A percentile compares a stretch with the other conserved stretches of the same genome.
phyloP scores from a whole-genome alignment of 2,329 filamentous ascomycete species.

The Fusarium camptoceras region DNA sequence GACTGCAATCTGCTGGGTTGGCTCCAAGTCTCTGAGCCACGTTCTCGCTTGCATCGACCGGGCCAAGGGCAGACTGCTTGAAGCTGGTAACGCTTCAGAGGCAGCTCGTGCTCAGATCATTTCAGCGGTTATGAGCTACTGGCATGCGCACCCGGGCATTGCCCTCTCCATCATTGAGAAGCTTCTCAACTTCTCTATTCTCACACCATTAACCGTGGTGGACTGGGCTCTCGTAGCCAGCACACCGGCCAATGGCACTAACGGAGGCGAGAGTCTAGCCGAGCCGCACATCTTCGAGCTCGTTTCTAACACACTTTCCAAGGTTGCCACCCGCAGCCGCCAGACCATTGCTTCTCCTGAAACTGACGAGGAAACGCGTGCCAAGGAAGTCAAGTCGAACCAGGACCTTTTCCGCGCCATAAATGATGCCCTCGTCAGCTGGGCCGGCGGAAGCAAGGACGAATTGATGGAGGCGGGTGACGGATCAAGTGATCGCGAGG shows the following conservation, averaged over 20 bases:
- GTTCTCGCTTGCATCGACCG: conserved; percentile 96
- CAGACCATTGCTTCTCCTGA: conserved; percentile 77
- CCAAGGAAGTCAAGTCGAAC: conserved; percentile 78
- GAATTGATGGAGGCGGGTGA: conserved; percentile 77
- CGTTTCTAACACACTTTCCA: conserved; percentile 86
- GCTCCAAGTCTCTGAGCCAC: conserved; percentile 95
- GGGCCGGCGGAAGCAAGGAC: conserved; percentile 80
- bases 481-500: conserved; percentile 67
- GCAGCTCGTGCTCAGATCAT: conserved; percentile 88
- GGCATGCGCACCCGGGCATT: conserved; percentile 90
- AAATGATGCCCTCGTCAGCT: conserved; percentile 79
- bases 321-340: conserved; percentile 87
- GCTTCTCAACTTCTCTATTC: conserved; percentile 94
- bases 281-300: conserved; percentile 88
- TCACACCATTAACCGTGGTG: conserved; percentile 85
- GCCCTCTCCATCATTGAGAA: conserved; percentile 96
- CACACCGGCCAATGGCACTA: conserved; percentile 60
- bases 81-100: conserved; percentile 79
- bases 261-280: conserved; percentile 74
- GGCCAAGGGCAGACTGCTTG: conserved; percentile 87
- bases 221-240: conserved; percentile 84
- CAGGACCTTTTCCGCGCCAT: conserved; percentile 83
- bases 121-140: conserved; percentile 89
- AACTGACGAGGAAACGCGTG: conserved; percentile 73
- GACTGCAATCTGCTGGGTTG: conserved; percentile 91